Evolutionary conservation across 441 rosid genomes (phyloP).

Genomic region (Pelargonium citronellum): DNA sequence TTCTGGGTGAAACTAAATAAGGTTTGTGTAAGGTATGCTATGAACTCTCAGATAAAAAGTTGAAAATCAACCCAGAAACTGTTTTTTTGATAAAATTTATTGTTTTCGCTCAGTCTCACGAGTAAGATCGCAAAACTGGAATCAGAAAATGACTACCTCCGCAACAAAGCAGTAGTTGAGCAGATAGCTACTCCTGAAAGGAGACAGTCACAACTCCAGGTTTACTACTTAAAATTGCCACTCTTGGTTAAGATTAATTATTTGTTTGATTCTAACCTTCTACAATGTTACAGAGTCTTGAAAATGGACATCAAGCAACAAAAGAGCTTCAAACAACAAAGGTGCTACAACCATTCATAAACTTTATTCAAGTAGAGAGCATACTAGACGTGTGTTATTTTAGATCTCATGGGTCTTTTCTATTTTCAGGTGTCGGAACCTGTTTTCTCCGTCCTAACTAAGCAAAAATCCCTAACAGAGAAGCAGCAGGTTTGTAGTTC

Average conservation of each 20-base stretch:
- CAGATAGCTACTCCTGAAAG: conserved; percentile 31
- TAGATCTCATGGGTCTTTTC: conserved; percentile 13
- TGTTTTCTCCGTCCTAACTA: conserved; percentile 31
- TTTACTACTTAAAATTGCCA: conserved; percentile 11
- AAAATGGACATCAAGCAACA: conserved; percentile 36
- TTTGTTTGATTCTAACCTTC: conserved; percentile 18
- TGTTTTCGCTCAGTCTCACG: conserved; percentile 36
- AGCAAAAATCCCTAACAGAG: conserved; percentile 52
- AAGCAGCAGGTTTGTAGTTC: conserved; percentile 46
- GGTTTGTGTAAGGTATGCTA: conserved; percentile 3
- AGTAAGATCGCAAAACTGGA: conserved; percentile 38
- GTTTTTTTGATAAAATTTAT: too few species aligned
- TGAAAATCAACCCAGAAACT: neutral
- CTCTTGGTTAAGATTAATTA: neutral
- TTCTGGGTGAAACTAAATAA: neutral
- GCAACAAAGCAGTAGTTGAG: conserved; percentile 29
- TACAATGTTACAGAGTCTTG: conserved; percentile 31
- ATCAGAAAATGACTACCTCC: conserved; percentile 47
- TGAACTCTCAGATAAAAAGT: conserved; percentile 9
- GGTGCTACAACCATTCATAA: conserved; percentile 25
- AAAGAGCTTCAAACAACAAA: conserved; percentile 34
- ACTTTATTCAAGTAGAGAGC: conserved; percentile 10
- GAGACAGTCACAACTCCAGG: conserved; percentile 32
- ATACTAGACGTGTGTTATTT: neutral
- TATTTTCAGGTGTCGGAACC: conserved; percentile 43